Base-by-base conservation (phyloP, 305 asterid species). In the Fraxinus angustifolia region DNA sequence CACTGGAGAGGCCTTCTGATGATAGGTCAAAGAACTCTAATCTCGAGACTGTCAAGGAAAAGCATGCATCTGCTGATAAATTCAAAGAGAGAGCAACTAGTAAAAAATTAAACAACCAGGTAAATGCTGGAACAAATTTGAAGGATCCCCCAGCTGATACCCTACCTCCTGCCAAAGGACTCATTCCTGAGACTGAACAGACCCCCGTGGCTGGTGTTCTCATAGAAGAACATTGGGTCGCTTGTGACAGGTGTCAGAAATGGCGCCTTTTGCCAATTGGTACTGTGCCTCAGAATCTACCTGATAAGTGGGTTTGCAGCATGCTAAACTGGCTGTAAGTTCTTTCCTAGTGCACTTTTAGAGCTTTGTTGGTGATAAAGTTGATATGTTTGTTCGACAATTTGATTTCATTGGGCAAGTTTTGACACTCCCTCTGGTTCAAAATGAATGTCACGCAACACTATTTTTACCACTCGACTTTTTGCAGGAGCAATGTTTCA, bases 301-400 rank as follows among this genome's bases (percentile, higher is more conserved):
- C 97, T 45, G 95, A 91, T 6, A 88, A 87, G 80, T 96, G 99
- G 98, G 28, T 82, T 28, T 96, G 99, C 91, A 85, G 90, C 90
- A 91, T 96, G 99, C 91, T 84, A 71, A 65, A 91, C 85, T 94
- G 99, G 99, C 97, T 96, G 99, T 96, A 92, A 94, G 98, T 88
- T 87, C 58, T 83, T 80, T 87, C 67, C 60, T 82, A 71, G 31
- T 76, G 73, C 82, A 78, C 80, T 62, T 81, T 31, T 23, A 48
- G 76, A 70, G 58, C 34, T 73, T 50, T 34, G 8, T 17, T 23
- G 6, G 31, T 42, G 11, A 70, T 62, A 28, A 72, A 60, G 73
- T 68, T 42, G 58, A 33, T 40, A 17, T 74, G 42, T 73, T 30
- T 35, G 28, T 31, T 84, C 19, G 6, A 48, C 17, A 19, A 71